Evolutionary conservation across 768 basidiomycete species (phyloP), one percentile per base, ranked within the genome.

Genomic region (Scleroderma citrinum): DNA sequence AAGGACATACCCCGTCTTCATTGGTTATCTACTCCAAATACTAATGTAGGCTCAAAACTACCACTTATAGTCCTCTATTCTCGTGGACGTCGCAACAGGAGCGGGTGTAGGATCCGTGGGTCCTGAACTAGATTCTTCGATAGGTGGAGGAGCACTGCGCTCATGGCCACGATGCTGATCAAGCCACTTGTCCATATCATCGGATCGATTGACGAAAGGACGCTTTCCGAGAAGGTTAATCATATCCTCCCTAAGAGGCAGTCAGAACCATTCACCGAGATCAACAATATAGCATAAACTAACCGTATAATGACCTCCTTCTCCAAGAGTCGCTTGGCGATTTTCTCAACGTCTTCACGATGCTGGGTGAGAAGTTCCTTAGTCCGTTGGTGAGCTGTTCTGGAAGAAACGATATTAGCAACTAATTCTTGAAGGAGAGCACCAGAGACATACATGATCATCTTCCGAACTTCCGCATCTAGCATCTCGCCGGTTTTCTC

Each of bases 131-230:
- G 66, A 60, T 46, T 71, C 68, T 62, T 85, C 83, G 11, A 83
- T 66, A 3, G 84, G 82, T 34, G 83, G 80, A 19, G 81, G 81
- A n/a, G 81, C 80, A 56, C 78, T 80, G 43, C 76, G 75, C 58
- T 80, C 80, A 32, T 59, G 60, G 35, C 76, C 76, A 32, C 76
- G 76, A 62, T 91, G 80, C 62, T 86, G 80, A 60, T 95, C 92
- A n/a, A 95, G 77, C 87, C 92, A 95, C 64, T 87, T 89, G 71
- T 96, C 93, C 94, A 97, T 96, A 56, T 95, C 92, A 63, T 95
- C 92, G 21, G 80, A 73, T 50, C 80, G 77, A 54, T 80, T 81
- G n/a, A 63, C 69, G 59, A 92, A 92, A 21, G 90, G 89, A 44
- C 90, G 81, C 61, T 85, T 87, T 44, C 91, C 90, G 35, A 92